Evolutionary conservation across 176 grass and related monocot genomes (phyloP).

Genomic region (Phoenix dactylifera): DNA sequence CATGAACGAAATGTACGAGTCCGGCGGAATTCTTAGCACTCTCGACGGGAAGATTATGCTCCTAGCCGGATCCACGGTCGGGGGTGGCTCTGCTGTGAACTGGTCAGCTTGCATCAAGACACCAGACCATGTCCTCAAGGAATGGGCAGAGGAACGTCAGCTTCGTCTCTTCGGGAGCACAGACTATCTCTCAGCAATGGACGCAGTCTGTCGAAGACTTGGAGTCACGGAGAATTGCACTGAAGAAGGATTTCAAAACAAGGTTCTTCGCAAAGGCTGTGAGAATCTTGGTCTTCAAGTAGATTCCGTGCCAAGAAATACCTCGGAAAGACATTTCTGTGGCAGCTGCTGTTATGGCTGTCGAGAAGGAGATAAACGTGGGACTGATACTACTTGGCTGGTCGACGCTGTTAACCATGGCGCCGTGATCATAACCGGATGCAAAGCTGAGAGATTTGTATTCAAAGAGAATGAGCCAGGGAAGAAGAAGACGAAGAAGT

Average conservation of each 20-base stretch:
- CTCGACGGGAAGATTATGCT: slow-evolving; percentile 36
- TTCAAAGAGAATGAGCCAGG: slow-evolving; percentile 13
- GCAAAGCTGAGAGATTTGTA: slow-evolving; percentile 76
- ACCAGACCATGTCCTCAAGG: slow-evolving; percentile 36
- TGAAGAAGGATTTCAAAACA: slow-evolving; percentile 79
- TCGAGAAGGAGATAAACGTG: slow-evolving; percentile 64
- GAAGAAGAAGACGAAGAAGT: slow-evolving; percentile 21
- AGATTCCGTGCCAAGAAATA: slow-evolving; percentile 50
- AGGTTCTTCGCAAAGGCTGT: slow-evolving; percentile 70
- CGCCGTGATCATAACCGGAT: slow-evolving; percentile 61
- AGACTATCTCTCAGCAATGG: slow-evolving; percentile 66
- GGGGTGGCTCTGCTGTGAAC: slow-evolving; percentile 78
- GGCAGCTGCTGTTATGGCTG: slow-evolving; percentile 69
- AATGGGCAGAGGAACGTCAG: slow-evolving; percentile 43
- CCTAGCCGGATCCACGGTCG: slow-evolving; percentile 65
- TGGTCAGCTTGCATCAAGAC: slow-evolving; percentile 85
- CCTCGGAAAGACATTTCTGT: slow-evolving; percentile 62
- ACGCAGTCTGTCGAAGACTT: slow-evolving; percentile 52
- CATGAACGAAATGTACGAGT: slow-evolving; percentile 56
- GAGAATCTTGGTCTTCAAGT: slow-evolving; percentile 55
- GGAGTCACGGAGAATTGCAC: slow-evolving; percentile 41
- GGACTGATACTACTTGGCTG: slow-evolving; percentile 81
- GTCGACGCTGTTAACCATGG: slow-evolving; percentile 59
- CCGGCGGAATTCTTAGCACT: slow-evolving; percentile 48
- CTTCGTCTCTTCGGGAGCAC: slow-evolving; percentile 42